Evolutionary conservation across 108 stramenopile species (phyloP).

Genomic region (Nitzschia sp.): DNA sequence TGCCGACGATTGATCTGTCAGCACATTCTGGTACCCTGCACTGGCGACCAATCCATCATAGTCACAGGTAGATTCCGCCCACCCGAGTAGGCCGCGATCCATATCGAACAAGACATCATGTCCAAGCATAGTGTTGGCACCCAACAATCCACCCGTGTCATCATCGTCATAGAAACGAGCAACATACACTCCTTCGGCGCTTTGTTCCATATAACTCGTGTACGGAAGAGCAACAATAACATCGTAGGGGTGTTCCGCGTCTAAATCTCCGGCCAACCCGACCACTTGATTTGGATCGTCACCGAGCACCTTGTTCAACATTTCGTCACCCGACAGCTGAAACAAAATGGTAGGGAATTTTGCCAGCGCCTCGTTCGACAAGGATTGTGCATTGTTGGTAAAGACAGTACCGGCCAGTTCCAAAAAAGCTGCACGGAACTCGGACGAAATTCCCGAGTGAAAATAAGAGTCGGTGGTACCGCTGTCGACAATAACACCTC

Average conservation of each 20-base stretch:
- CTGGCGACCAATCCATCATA: background rate
- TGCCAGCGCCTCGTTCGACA: slow-evolving; percentile 60
- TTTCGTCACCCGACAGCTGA: slow-evolving; percentile 59
- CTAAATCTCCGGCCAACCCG: slow-evolving; percentile 55
- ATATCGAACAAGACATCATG: slow-evolving; percentile 91
- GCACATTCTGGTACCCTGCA: slow-evolving; percentile 4
- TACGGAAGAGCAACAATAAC: slow-evolving; percentile 79
- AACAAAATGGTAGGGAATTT: slow-evolving; percentile 81
- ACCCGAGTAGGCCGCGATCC: slow-evolving; percentile 14
- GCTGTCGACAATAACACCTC: slow-evolving; percentile 92
- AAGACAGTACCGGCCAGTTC: slow-evolving; percentile 56
- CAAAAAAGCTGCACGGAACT: slow-evolving; percentile 65
- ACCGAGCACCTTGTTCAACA: slow-evolving; percentile 23
- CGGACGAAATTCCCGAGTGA: slow-evolving; percentile 34
- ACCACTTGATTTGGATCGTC: slow-evolving; percentile 29
- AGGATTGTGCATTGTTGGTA: slow-evolving; percentile 31
- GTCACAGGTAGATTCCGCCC: slow-evolving; percentile 25
- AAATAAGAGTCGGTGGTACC: slow-evolving; percentile 98
- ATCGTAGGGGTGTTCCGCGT: slow-evolving; percentile 60
- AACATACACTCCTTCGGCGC: slow-evolving; percentile 43
- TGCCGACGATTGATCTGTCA: background rate
- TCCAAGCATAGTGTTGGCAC: slow-evolving; percentile 94
- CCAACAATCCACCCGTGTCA: slow-evolving; percentile 78
- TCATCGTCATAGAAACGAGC: slow-evolving; percentile 83
- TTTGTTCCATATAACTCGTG: slow-evolving; percentile 79